These are phyloP conservation scores for Blastomyces parvus DNA, from an alignment of 2,329 filamentous ascomycete genomes.

Conservation along the genomic window DNA sequence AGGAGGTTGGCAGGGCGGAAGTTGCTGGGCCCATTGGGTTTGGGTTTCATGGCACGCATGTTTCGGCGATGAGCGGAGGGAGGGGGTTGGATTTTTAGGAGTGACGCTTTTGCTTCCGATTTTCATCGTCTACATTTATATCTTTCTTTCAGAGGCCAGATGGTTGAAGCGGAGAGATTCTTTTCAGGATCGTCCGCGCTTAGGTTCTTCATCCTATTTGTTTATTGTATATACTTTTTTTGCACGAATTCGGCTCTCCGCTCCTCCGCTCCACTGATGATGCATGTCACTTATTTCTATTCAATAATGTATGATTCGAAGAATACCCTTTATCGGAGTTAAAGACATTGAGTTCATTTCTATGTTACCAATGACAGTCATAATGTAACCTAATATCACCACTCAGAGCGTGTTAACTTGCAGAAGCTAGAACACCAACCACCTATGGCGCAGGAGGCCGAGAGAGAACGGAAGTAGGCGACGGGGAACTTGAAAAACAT, in stretches of 20 bases:
- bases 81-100: slow-evolving; percentile 10
- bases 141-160: neutral
- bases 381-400: neutral
- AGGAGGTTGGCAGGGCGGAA: slow-evolving; percentile 43
- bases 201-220: neutral
- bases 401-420: no score
- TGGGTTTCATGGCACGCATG: slow-evolving; percentile 45
- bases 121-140: neutral
- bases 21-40: slow-evolving; percentile 42
- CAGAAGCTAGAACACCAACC: no score
- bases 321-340: neutral
- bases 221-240: neutral
- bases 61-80: slow-evolving; percentile 17
- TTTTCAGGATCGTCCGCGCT: neutral
- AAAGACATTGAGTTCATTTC: neutral
- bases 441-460: no score
- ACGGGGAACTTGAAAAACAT: no score
- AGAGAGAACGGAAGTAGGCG: no score
- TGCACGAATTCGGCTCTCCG: neutral
- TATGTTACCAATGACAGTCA: neutral
- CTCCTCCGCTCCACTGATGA: neutral
- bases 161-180: neutral
- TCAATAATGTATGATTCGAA: neutral
- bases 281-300: neutral
- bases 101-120: neutral